Conservation (phyloP, 352 stramenopile species). For the Globisporangium emineosum region DNA sequence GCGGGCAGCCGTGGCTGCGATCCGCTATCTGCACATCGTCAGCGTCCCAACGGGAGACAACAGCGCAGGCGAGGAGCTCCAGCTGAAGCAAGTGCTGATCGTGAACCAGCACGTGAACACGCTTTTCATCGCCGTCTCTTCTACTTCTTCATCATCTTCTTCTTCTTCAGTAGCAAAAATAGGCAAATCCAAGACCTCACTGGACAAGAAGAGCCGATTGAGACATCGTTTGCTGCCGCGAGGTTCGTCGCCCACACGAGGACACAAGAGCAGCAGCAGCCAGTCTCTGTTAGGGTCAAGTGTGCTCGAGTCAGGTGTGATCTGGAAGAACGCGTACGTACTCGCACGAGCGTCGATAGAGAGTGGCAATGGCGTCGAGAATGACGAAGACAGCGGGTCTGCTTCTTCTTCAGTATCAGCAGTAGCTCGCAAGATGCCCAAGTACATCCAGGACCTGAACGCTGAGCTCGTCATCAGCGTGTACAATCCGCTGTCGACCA, state of each 20-base stretch:
- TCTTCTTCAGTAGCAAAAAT: neutral
- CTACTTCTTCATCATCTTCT: no score
- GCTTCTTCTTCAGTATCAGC: neutral
- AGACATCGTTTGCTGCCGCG: constrained; percentile 19
- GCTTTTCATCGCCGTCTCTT: constrained; percentile 5
- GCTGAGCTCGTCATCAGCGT: constrained; percentile 1
- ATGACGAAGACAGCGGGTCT: neutral
- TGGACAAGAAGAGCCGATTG: constrained; percentile 16
- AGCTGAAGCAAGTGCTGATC: constrained; percentile 30
- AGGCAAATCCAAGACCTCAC: constrained; percentile 4
- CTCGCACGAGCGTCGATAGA: constrained; percentile 30
- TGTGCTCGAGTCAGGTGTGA: constrained; percentile 45
- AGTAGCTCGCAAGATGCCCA: neutral
- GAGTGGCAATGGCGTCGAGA: neutral
- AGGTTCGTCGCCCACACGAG: constrained; percentile 13
- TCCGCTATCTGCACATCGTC: constrained; percentile 42
- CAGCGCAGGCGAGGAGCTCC: constrained; percentile 4
- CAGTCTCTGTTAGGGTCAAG: constrained; percentile 1
- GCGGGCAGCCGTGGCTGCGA: constrained; percentile 27
- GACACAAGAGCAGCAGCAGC: constrained; percentile 11
- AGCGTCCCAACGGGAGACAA: constrained; percentile 21
- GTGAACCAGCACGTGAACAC: constrained; percentile 37
- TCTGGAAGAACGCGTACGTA: constrained; percentile 56
- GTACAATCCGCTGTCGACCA: constrained; percentile 15
- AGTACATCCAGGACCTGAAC: constrained; percentile 14